Conservation (phyloP, 768 basidiomycete genomes). For the Mycena olivaceomarginata region DNA sequence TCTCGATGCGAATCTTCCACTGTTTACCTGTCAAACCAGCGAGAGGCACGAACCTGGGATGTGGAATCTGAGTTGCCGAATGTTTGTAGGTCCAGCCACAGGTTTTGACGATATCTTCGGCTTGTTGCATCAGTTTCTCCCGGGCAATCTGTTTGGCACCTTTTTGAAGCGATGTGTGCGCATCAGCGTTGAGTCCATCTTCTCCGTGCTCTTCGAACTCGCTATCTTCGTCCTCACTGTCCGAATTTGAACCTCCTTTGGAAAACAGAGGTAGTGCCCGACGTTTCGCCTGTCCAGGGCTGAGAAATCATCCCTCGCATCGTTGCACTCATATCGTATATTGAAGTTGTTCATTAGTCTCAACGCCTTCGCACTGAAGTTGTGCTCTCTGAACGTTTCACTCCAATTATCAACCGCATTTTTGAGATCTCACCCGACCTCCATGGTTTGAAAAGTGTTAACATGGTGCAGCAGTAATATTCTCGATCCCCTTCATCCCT, state of each 20-base stretch:
- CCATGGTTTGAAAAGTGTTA: background rate
- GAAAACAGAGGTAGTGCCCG: background rate
- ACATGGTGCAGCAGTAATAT: background rate
- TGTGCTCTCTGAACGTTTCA: background rate
- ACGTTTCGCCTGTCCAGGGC: background rate
- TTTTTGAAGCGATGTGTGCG: background rate
- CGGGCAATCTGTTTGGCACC: background rate
- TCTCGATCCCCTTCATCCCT: background rate
- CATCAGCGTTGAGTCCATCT: background rate
- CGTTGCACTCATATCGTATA: background rate
- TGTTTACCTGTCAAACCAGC: background rate
- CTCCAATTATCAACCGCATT: background rate
- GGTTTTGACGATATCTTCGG: background rate
- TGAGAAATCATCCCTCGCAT: constrained; percentile 14
- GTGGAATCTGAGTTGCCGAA: background rate
- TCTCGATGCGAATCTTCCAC: background rate
- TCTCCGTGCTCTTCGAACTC: background rate
- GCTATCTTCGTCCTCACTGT: background rate
- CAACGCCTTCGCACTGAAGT: background rate
- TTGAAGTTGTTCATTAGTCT: constrained; percentile 14
- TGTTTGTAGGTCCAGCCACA: background rate
- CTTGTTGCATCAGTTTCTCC: background rate
- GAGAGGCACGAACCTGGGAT: background rate
- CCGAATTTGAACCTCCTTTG: background rate
- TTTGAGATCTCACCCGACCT: background rate